Evolutionary conservation across 345 rosid species (phyloP).

Genomic region (Carallia brachiata): DNA sequence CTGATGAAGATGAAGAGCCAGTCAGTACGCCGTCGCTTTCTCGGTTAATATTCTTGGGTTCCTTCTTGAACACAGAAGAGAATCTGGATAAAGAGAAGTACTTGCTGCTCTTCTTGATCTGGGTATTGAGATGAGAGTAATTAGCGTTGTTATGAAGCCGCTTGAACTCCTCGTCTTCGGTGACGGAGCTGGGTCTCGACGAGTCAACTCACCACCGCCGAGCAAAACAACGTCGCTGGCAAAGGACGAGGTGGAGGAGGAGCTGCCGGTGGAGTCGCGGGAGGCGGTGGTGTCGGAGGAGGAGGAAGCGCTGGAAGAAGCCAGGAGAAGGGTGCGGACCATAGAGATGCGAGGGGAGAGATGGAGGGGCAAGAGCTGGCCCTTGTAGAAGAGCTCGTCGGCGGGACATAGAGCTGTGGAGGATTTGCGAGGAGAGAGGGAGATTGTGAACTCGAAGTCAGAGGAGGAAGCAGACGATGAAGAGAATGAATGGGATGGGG

Average conservation of each 20-base stretch:
- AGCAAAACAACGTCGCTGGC: conserved; percentile 47
- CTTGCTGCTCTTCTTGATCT: conserved; percentile 43
- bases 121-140: conserved; percentile 10
- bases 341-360: conserved; percentile 90
- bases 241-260: conserved; percentile 48
- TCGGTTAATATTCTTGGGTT: conserved; percentile 30
- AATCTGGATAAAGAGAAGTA: conserved; percentile 75
- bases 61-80: conserved; percentile 87
- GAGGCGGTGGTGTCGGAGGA: conserved; percentile 60
- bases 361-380: conserved; percentile 92
- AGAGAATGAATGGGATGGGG: conserved; percentile 79
- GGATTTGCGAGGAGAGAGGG: conserved; percentile 74
- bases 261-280: conserved; percentile 81
- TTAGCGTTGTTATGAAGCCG: conserved; percentile 26
- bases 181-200: conserved; percentile 81
- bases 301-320: conserved; percentile 69
- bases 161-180: conserved; percentile 64
- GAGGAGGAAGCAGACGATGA: conserved; percentile 68
- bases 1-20: conserved; percentile 34
- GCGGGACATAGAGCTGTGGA: conserved; percentile 75
- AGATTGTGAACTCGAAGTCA: conserved; percentile 84
- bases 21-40: conserved; percentile 21
- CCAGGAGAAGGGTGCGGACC: conserved; percentile 78
- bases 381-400: conserved; percentile 97
- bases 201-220: conserved; percentile 53